Conservation (phyloP, 306 rosid species). For the Sphenostylis stenocarpa region DNA sequence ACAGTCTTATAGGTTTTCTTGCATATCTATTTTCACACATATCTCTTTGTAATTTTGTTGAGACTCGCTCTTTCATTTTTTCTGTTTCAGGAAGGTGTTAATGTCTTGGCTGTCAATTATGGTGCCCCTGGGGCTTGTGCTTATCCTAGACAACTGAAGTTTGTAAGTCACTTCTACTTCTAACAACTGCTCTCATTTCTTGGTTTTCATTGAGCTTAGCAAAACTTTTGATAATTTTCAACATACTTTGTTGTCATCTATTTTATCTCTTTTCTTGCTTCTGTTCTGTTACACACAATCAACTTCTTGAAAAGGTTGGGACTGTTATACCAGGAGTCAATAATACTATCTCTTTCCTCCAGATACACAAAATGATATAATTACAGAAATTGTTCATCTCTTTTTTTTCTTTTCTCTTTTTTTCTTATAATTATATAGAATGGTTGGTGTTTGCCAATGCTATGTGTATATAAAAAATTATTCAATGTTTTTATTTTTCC, state of each 20-base stretch:
- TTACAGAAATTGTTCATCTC: neutral
- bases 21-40: neutral
- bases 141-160: conserved; percentile 75
- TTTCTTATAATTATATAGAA: neutral
- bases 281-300: neutral
- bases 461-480: neutral
- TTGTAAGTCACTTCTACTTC: conserved; percentile 49
- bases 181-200: conserved; percentile 20
- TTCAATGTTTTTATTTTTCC: neutral
- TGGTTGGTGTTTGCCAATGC: neutral
- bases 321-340: neutral
- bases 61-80: conserved; percentile 19
- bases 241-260: neutral
- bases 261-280: neutral
- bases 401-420: neutral
- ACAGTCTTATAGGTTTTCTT: conserved; percentile 15
- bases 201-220: conserved; percentile 16
- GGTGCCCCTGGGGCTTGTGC: conserved; percentile 88
- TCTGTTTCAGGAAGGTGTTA: conserved; percentile 76
- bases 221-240: conserved; percentile 16
- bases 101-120: conserved; percentile 81
- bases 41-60: conserved; percentile 9
- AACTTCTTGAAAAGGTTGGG: conserved; percentile 5
- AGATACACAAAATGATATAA: neutral
- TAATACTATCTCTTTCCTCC: neutral